A percentile compares a stretch with the other conserved stretches of the same genome.
These are phyloP conservation scores for Paecilomyces variotii DNA, from an alignment of 2,329 filamentous ascomycete genomes.

Conservation along the genomic window DNA sequence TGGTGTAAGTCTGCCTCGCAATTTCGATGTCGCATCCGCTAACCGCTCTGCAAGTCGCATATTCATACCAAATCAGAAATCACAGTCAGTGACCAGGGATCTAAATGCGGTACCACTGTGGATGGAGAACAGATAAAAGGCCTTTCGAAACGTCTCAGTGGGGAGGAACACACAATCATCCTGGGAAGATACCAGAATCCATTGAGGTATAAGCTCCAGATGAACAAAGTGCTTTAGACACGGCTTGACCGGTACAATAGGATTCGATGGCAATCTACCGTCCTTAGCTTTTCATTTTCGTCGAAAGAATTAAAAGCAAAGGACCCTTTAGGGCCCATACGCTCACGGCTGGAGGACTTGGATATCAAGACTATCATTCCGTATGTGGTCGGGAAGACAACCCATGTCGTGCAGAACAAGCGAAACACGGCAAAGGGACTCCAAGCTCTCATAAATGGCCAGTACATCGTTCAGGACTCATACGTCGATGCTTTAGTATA, in stretches of 20 bases:
- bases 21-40: not conserved
- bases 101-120: constrained; percentile 73
- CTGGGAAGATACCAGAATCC: constrained; percentile 62
- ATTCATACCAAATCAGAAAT: constrained; percentile 60
- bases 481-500: constrained; percentile 67
- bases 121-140: constrained; percentile 65
- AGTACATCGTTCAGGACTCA: constrained; percentile 62
- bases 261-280: constrained; percentile 69
- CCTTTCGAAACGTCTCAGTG: constrained; percentile 48
- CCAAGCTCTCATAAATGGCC: constrained; percentile 75
- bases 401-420: constrained; percentile 82
- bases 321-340: constrained; percentile 56
- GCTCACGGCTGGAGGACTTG: constrained; percentile 64
- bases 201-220: constrained; percentile 25
- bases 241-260: constrained; percentile 32
- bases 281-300: constrained; percentile 74
- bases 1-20: constrained; percentile 45
- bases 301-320: constrained; percentile 58
- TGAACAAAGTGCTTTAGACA: not conserved
- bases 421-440: constrained; percentile 82
- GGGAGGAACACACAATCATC: constrained; percentile 55
- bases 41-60: constrained; percentile 43
- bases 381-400: constrained; percentile 63
- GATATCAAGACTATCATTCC: constrained; percentile 78
- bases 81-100: constrained; percentile 69